Evolutionary conservation across 1,139 yeast species (phyloP), one percentile per base, ranked within the genome.

Genomic region (Blastobotrys serpentis): DNA sequence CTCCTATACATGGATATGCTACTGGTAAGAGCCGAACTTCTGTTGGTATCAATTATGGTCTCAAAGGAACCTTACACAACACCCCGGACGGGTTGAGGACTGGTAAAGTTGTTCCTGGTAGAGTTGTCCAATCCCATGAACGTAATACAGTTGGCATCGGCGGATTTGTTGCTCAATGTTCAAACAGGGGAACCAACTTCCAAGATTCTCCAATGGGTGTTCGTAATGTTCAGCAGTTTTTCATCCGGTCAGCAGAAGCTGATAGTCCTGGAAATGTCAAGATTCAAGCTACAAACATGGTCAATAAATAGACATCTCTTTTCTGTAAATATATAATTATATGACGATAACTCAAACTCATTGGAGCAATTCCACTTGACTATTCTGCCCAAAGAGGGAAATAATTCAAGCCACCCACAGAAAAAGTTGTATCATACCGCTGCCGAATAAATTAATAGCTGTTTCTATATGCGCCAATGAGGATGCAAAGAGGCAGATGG

Each of bases 11-110:
- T 18, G 40, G 23, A 18, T 19, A 36, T 18, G 19, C 40, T 8
- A 36, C 22, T 18, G 23, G 40, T 25, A 43, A 51, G 21, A 48
- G 50, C 14, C 53, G 53, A 37, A 48, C 58, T 11, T 59, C 58
- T 13, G 55, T 60, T 23, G 66, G 66, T 22, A 56, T 61, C 25
- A 64, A 64, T 46, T 88, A 87, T 61, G 76, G 75, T 44, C 76
- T 84, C 56, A 78, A 77, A 55, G 96, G 96, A 5, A 77, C 89
- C 64, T 71, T 87, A 43, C 65, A 74, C 54, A 86, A 84, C 67
- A 76, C 89, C 2, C 95, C 95, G 26, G 78, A 83, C 57, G 96
- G 96, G 43, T 70, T 83, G 34, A 71, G 76, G 48, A 73, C 78
- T 50, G 79, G 79, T 30, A 72, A 73, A 49, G 72, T 83, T 32